A percentile compares a stretch with the other conserved stretches of the same genome.
Evolutionary conservation across 495 filamentous ascomycete species (phyloP).

Genomic region (Tuber borchii): DNA sequence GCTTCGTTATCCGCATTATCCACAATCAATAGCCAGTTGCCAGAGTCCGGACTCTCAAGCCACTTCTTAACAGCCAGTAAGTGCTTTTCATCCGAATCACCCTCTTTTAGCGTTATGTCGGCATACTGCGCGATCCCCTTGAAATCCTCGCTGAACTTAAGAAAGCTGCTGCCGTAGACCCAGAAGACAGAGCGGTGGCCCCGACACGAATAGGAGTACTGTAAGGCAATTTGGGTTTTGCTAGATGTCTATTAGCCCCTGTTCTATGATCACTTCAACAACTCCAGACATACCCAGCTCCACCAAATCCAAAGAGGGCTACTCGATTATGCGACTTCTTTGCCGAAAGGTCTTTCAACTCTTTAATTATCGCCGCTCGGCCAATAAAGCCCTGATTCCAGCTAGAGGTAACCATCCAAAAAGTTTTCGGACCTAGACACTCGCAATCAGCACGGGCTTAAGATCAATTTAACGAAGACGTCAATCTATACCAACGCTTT

Average conservation of each 20-base stretch:
- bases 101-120: conserved; percentile 26
- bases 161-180: conserved; percentile 42
- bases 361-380: no score
- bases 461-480: no score
- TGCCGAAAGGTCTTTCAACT: no score
- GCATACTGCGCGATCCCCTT: conserved; percentile 41
- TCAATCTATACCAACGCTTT: no score
- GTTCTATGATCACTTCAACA: background rate
- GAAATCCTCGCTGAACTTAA: conserved; percentile 44
- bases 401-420: no score
- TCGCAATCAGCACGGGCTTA: no score
- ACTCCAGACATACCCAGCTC: conserved; percentile 46
- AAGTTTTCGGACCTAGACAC: no score
- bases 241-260: conserved; percentile 30
- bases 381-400: no score
- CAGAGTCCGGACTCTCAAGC: conserved; percentile 17
- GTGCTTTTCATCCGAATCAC: conserved; percentile 15
- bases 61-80: conserved; percentile 3
- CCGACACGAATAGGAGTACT: conserved; percentile 43
- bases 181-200: conserved; percentile 42
- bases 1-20: conserved; percentile 43
- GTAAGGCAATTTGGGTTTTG: conserved; percentile 50
- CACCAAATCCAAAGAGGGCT: conserved; percentile 47
- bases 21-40: conserved; percentile 41
- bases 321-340: conserved; percentile 26